Base-by-base conservation (phyloP, 352 stramenopile species). In the Thraustochytrium sp. region DNA sequence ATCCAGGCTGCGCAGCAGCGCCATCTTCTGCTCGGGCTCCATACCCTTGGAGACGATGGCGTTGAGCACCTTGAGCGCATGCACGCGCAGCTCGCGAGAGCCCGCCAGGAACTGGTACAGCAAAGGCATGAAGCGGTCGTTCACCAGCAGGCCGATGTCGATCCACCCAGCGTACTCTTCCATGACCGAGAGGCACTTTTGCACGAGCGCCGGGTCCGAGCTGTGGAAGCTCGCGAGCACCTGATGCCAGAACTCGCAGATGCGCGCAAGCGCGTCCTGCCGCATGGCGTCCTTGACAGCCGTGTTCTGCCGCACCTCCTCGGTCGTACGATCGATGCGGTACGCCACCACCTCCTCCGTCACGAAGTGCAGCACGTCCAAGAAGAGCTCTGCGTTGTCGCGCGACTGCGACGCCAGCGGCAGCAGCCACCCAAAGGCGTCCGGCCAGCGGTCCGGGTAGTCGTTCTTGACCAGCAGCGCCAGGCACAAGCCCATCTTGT, bases 261-360 rank as follows among this genome's bases (percentile, higher is more conserved):
- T 94, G 64, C 85, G 89, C 3, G 87, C 87, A 53, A 88, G 90
- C n/a, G 83, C 56, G 16, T 64, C 84, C 85, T 93, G 89, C 9
- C 92, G 89, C 91, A 95, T 94, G 3, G 92, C 91, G 80, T 95
- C 92, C 65, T 95, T 95, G 76, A 95, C 93, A 65, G 87, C 88
- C 89, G 94, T 94, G 86, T 94, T 94, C 62, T 88, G 87, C 18
- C 37, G 53, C 5, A 86, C 86, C 11, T 90, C 87, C 55, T 94
- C 90, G 54, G 87, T 84, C 5, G 88, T 85, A 26, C 89, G 91
- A 4, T 89, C 87, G 23, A n/a, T 18, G 26, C 29, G 56, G 11
- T 26, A 54, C 21, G 73, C 16, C 13, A 80, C 68, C 13, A 80
- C 34, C 34, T 80, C 68, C 34, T 80, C 46, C 1, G 68, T 80